phyloP scores from a whole-genome alignment of 106 monocot genomes.

The Acanthochlamys bracteata region DNA sequence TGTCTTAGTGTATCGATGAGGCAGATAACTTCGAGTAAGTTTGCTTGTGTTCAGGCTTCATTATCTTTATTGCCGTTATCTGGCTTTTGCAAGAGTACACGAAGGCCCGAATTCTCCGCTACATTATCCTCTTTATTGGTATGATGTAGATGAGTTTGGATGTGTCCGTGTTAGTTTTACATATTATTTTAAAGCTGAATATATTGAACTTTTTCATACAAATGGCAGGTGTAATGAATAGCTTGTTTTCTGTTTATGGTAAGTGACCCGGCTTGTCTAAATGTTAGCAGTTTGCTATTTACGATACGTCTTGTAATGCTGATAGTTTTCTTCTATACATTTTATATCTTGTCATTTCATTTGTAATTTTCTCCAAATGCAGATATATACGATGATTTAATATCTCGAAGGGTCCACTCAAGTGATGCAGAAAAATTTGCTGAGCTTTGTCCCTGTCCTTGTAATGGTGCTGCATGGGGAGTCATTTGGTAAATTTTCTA shows the following conservation, averaged over 20 bases:
- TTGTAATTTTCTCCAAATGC: no score
- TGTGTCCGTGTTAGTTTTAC: constrained; percentile 2
- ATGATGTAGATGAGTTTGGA: neutral
- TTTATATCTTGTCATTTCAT: neutral
- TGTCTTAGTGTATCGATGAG: no score
- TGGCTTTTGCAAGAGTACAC: constrained; percentile 89
- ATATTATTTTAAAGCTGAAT: neutral
- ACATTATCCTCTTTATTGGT: constrained; percentile 73
- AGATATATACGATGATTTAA: constrained; percentile 82
- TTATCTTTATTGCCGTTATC: constrained; percentile 63
- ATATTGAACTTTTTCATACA: neutral
- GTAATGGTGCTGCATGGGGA: constrained; percentile 61
- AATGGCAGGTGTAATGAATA: constrained; percentile 73
- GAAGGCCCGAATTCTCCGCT: constrained; percentile 57
- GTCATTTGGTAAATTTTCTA: constrained; percentile 47
- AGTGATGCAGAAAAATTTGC: constrained; percentile 84
- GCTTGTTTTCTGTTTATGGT: constrained; percentile 82
- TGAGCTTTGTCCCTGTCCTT: constrained; percentile 62
- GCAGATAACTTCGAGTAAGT: no score
- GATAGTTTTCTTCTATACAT: neutral
- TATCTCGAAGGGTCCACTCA: constrained; percentile 65
- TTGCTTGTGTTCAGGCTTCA: constrained; percentile 90
- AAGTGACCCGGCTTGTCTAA: constrained; percentile 2
- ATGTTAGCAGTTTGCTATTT: neutral
- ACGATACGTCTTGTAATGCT: neutral